Conservation (phyloP, 805 yeast genomes). For the Saccharomycopsis guyanensis region DNA sequence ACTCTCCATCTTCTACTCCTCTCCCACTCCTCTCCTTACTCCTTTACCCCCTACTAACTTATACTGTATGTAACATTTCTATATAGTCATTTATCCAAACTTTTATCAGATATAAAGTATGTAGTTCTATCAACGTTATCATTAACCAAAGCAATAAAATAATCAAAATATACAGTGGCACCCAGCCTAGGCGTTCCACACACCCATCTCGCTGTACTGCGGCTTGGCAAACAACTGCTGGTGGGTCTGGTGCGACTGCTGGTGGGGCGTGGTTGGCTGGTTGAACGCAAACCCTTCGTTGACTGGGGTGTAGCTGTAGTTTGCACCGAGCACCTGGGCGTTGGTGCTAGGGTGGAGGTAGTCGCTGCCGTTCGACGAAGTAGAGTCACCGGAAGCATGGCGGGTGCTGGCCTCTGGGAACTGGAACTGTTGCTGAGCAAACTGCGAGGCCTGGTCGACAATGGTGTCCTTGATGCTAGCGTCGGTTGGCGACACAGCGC, state of each 20-base stretch:
- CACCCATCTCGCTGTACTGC: no score
- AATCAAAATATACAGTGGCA: no score
- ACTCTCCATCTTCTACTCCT: no score
- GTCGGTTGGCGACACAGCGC: constrained; percentile 42
- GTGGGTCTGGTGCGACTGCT: neutral
- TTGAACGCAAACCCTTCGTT: constrained; percentile 1
- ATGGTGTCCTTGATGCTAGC: constrained; percentile 11
- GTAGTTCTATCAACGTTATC: neutral
- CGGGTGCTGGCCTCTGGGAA: neutral
- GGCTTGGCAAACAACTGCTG: neutral
- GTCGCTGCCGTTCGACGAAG: neutral
- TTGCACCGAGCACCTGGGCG: neutral
- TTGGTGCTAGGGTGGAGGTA: neutral
- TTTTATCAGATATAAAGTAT: neutral
- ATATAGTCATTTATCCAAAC: neutral
- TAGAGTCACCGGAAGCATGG: constrained; percentile 7
- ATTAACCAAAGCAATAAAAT: neutral
- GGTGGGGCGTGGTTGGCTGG: neutral
- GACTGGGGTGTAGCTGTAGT: constrained; percentile 6
- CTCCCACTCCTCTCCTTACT: no score
- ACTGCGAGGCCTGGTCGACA: neutral
- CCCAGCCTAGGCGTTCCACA: no score
- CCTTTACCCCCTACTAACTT: no score
- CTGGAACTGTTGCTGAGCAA: neutral
- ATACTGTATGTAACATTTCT: neutral